phyloP scores from a whole-genome alignment of 306 rosid species.

The Quercus suber region DNA sequence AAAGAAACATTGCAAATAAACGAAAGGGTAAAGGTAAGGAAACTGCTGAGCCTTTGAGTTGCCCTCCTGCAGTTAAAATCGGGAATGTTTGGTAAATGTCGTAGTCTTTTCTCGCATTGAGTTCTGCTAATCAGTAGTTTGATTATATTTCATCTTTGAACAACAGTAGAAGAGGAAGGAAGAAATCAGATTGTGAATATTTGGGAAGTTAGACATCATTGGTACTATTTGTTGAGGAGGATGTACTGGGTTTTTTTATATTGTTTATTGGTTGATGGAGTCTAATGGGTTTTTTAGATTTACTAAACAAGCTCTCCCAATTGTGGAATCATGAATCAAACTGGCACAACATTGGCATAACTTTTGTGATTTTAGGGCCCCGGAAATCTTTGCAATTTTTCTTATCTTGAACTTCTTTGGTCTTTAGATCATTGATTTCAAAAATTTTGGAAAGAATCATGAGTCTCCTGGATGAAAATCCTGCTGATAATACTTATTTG shows the following conservation, averaged over 20 bases:
- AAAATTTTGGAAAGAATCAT: not conserved
- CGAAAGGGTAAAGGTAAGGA: slow-evolving; percentile 37
- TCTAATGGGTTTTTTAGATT: not conserved
- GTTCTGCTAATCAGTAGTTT: not conserved
- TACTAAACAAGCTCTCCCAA: not conserved
- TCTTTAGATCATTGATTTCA: not conserved
- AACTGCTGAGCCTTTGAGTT: slow-evolving; percentile 19
- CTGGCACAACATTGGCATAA: not conserved
- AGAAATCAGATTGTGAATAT: slow-evolving; percentile 1
- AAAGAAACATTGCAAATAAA: slow-evolving; percentile 27
- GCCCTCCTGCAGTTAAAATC: slow-evolving; percentile 27
- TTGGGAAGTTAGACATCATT: not conserved
- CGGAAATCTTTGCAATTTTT: not conserved
- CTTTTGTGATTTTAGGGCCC: too few species aligned
- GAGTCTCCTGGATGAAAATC: not conserved
- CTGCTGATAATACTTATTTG: not conserved
- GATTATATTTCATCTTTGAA: not conserved
- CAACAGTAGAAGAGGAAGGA: not conserved
- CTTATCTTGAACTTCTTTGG: not conserved
- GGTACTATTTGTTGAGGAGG: not conserved
- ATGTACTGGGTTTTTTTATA: not conserved
- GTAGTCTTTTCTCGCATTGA: not conserved
- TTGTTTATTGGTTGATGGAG: not conserved
- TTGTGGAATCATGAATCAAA: not conserved
- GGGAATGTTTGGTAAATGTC: slow-evolving; percentile 27